Evolutionary conservation across 2,329 filamentous ascomycete species (phyloP).

Genomic region (Neoascochyta sp.): DNA sequence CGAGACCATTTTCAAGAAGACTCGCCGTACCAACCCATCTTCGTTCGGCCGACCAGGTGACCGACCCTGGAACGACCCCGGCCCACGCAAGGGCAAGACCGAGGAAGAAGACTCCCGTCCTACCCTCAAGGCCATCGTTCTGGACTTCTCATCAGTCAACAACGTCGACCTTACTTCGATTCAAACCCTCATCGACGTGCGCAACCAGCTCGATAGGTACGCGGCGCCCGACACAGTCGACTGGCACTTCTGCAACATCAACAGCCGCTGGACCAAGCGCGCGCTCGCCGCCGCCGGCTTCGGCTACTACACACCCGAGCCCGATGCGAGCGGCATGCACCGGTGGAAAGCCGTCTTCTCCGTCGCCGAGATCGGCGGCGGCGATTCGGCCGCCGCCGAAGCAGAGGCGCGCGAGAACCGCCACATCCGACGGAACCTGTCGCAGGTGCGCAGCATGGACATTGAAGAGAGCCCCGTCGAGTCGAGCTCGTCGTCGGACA

Average conservation of each 20-base stretch:
- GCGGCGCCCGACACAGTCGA: conserved; percentile 77
- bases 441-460: conserved; percentile 50
- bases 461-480: conserved; percentile 20
- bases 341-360: conserved; percentile 93
- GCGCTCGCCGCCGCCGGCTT: conserved; percentile 88
- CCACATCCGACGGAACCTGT: conserved; percentile 15
- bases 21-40: conserved; percentile 71
- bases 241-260: conserved; percentile 92
- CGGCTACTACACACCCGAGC: conserved; percentile 66
- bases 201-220: conserved; percentile 92
- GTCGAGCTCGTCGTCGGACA: conserved; percentile 15
- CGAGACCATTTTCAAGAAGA: conserved; percentile 51
- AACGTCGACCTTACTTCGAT: conserved; percentile 91
- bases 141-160: conserved; percentile 93
- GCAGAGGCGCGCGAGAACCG: conserved; percentile 66
- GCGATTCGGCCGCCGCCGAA: conserved; percentile 65
- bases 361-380: conserved; percentile 81
- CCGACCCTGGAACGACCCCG: conserved; percentile 93
- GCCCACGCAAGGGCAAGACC: conserved; percentile 58
- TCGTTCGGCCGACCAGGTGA: conserved; percentile 59
- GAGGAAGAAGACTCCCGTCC: conserved; percentile 53
- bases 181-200: conserved; percentile 89
- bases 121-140: conserved; percentile 78
- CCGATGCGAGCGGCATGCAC: conserved; percentile 53
- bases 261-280: conserved; percentile 90